phyloP scores from a whole-genome alignment of 768 basidiomycete species.

The Pleurotus eryngii region DNA sequence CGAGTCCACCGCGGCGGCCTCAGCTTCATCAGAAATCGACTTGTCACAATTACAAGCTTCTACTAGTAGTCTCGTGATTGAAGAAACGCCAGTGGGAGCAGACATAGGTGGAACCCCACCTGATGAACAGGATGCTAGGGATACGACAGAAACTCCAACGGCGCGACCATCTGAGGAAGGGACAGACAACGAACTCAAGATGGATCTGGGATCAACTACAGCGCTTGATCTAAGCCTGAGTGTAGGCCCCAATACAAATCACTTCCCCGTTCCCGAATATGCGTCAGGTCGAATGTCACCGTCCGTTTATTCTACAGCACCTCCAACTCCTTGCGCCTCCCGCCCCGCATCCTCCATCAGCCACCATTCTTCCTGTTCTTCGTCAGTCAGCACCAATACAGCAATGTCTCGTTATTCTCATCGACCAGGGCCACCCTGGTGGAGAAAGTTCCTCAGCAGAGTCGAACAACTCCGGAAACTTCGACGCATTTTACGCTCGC shows the following conservation, averaged over 20 bases:
- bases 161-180: constrained; percentile 34
- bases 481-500: not conserved
- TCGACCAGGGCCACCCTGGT: not conserved
- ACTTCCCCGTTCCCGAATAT: constrained; percentile 35
- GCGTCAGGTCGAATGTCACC: constrained; percentile 33
- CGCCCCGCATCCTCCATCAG: constrained; percentile 20
- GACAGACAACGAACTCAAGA: constrained; percentile 30
- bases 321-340: constrained; percentile 24
- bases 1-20: not conserved
- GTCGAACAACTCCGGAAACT: constrained; percentile 1
- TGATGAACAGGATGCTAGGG: not conserved
- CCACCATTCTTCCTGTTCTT: not conserved
- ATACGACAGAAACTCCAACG: constrained; percentile 19
- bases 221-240: constrained; percentile 39
- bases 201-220: constrained; percentile 34
- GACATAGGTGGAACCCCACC: not conserved
- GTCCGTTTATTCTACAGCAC: constrained; percentile 35
- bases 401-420: not conserved
- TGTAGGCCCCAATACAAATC: constrained; percentile 33
- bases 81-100: not conserved
- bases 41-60: not conserved
- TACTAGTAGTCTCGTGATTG: not conserved
- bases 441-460: constrained; percentile 3
- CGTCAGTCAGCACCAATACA: not conserved
- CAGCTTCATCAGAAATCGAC: not conserved